Evolutionary conservation across 2,329 filamentous ascomycete genomes (phyloP).

Genomic region (Verticillium nubilum): DNA sequence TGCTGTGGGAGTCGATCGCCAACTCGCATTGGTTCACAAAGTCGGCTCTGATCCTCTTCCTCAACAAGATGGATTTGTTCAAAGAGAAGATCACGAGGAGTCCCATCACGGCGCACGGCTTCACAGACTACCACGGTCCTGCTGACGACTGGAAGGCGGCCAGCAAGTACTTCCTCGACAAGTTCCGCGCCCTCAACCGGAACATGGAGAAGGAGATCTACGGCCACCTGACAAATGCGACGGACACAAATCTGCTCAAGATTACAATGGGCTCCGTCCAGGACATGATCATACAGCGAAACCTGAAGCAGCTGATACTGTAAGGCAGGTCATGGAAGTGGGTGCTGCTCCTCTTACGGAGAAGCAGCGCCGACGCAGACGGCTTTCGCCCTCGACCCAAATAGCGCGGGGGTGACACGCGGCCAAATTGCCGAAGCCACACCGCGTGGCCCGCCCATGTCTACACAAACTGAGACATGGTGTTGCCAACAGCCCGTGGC

Average conservation of each 20-base stretch:
- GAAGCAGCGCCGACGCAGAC: neutral
- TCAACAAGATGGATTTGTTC: slow-evolving; percentile 87
- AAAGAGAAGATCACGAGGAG: slow-evolving; percentile 67
- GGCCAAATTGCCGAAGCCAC: neutral
- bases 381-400: neutral
- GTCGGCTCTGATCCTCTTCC: slow-evolving; percentile 75
- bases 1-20: slow-evolving; percentile 81
- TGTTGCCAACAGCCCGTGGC: neutral
- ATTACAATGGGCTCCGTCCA: slow-evolving; percentile 83
- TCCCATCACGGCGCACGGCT: slow-evolving; percentile 67
- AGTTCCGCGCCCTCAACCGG: slow-evolving; percentile 71
- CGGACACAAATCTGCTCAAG: slow-evolving; percentile 70
- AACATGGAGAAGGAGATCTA: slow-evolving; percentile 60
- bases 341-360: neutral
- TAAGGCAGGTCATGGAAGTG: slow-evolving; percentile 29
- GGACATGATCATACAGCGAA: slow-evolving; percentile 83
- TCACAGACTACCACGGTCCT: slow-evolving; percentile 73
- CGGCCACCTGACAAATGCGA: slow-evolving; percentile 57
- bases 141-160: slow-evolving; percentile 67
- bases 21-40: slow-evolving; percentile 84
- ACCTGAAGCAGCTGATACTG: slow-evolving; percentile 73
- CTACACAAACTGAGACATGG: neutral
- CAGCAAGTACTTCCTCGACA: slow-evolving; percentile 76
- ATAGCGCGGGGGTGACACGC: neutral
- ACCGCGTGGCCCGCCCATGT: neutral